Evolutionary conservation across 2,329 filamentous ascomycete genomes (phyloP), one percentile per base, ranked within the genome.

Genomic region (Trichoderma afroharzianum): DNA sequence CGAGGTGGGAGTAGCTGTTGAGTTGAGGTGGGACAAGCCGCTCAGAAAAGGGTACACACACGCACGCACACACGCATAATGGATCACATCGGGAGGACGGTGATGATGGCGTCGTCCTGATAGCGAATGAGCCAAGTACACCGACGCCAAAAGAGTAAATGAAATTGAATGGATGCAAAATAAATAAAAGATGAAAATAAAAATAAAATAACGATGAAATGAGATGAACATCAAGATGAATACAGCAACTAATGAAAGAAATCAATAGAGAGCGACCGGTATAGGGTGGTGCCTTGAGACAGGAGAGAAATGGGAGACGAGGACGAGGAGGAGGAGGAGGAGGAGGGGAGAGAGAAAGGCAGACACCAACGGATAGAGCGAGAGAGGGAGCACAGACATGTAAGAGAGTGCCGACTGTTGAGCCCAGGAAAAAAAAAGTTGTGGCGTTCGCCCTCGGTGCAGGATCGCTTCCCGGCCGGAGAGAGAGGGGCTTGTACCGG

Each of bases 381-480:
- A 50, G 47, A 18, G 43, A 12, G 47, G 9, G 43, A 50, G 39
- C 43, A 50, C 43, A 50, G 43, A 50, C 39, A 43, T n/a, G 39
- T 7, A 43, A 43, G 8, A 21, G 43, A 50, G 33, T 50, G n/a
- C 43, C 43, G 43, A n/a, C 43, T 11, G 43, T 50, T 50, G 43
- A 50, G 43, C 43, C 43, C 43, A 61, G 47, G n/a, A n/a, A 47
- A 28, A 14, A 24, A 30, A 50, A 50, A 30, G 12, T 14, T 53
- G 62, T 64, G 62, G 62, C 62, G 62, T 32, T 32, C 28, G 26
- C n/a, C 43, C 36, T 68, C 55, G 55, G 30, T 53, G 53, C 64
- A 68, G 55, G 66, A 68, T 68, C 66, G 66, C 66, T 68, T 68
- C 66, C 66, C 66, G 66, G 66, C 66, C 66, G 66, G 66, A 55